phyloP scores from a whole-genome alignment of 2,329 filamentous ascomycete species.

The Fonsecaea multimorphosa region DNA sequence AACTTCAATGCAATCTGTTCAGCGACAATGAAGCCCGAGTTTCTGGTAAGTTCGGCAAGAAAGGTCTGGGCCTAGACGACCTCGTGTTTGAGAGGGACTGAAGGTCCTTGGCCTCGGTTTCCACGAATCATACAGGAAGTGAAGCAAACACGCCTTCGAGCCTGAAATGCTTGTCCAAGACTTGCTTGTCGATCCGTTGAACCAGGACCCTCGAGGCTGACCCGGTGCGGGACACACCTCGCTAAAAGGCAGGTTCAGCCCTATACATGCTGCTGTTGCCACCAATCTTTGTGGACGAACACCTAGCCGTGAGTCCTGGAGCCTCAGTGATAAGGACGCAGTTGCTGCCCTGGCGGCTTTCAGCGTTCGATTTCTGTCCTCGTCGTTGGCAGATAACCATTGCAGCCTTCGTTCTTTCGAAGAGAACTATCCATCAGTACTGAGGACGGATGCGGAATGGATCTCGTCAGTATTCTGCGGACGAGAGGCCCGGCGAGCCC shows the following conservation, averaged over 20 bases:
- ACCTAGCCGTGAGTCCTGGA: not conserved
- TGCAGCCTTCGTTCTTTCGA: not conserved
- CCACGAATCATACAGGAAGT: not conserved
- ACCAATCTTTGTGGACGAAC: no score
- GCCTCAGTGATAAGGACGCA: not conserved
- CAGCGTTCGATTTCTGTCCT: not conserved
- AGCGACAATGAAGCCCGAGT: not conserved
- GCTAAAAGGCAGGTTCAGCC: not conserved
- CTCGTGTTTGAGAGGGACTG: not conserved
- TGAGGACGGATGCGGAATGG: not conserved
- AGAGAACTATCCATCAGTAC: not conserved
- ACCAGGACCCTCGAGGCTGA: not conserved
- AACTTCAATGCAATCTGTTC: not conserved
- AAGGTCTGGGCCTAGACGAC: not conserved
- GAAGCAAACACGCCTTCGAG: not conserved
- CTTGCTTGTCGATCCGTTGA: not conserved
- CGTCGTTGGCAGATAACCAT: not conserved
- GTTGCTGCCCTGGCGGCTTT: not conserved
- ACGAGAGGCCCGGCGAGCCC: not conserved
- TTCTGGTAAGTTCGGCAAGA: not conserved
- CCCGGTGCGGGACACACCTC: not conserved
- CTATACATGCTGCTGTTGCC: not conserved
- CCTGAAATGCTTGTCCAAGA: no score
- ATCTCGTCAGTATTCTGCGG: not conserved
- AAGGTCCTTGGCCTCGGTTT: not conserved